A percentile compares a stretch with the other conserved stretches of the same genome.
Conservation (phyloP, 2,329 filamentous ascomycete genomes). For the Penicillium sp. region DNA sequence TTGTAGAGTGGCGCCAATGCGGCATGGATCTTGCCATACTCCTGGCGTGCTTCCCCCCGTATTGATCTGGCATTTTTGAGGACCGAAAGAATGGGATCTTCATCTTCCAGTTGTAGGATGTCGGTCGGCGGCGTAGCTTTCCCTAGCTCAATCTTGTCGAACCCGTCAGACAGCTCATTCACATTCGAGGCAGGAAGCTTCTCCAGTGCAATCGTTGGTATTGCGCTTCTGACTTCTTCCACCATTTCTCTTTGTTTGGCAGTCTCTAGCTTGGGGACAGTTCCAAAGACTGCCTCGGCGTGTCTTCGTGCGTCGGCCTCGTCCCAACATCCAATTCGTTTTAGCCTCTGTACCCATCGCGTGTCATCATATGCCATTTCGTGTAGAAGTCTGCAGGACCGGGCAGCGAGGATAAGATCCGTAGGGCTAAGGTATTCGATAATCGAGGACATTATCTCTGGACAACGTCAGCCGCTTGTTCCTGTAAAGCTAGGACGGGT, state of each 20-base stretch:
- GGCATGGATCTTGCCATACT: constrained; percentile 90
- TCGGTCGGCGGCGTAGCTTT: constrained; percentile 36
- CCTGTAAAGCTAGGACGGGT: background rate
- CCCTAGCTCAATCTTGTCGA: constrained; percentile 73
- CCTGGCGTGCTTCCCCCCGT: constrained; percentile 80
- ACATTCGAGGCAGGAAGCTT: constrained; percentile 23
- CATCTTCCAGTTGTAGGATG: constrained; percentile 53
- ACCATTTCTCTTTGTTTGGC: constrained; percentile 32
- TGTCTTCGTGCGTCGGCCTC: constrained; percentile 80
- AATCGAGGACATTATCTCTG: constrained; percentile 85
- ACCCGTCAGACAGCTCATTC: constrained; percentile 66
- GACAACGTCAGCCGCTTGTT: constrained; percentile 27
- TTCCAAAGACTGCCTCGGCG: constrained; percentile 69
- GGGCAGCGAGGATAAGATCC: constrained; percentile 84
- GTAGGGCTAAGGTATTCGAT: constrained; percentile 85
- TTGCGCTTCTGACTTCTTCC: constrained; percentile 19
- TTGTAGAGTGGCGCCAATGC: constrained; percentile 86
- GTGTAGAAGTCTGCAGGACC: constrained; percentile 80
- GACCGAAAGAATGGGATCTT: constrained; percentile 68
- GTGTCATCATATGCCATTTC: constrained; percentile 99
- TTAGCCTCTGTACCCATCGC: constrained; percentile 85
- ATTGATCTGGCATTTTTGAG: constrained; percentile 75
- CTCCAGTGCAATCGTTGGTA: constrained; percentile 19
- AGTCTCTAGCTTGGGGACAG: constrained; percentile 31
- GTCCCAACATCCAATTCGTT: constrained; percentile 89